Evolutionary conservation across 208 protist genomes (phyloP).

Genomic region (Borovskyia barvae): DNA sequence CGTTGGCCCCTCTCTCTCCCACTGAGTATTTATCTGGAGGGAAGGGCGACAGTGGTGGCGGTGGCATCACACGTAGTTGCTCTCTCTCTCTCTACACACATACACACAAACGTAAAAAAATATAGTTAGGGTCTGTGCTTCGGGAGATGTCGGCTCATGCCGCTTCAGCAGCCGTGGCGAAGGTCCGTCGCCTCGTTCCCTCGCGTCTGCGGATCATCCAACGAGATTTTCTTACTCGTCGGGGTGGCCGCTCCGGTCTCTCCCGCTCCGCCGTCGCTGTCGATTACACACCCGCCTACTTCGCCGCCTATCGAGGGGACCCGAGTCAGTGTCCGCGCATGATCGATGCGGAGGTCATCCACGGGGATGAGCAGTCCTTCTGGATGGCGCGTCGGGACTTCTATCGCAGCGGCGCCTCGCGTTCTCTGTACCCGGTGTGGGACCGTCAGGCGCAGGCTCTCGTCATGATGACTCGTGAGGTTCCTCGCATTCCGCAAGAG

Average conservation of each 20-base stretch:
- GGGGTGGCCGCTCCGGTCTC: conserved; percentile 51
- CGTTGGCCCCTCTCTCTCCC: too few relatives aligned
- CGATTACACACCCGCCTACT: conserved; percentile 60
- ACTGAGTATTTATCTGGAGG: too few relatives aligned
- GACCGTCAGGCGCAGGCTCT: conserved; percentile 79
- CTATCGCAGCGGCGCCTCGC: conserved; percentile 37
- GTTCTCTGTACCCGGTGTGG: conserved; percentile 63
- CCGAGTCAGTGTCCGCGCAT: conserved; percentile 49
- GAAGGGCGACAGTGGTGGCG: too few relatives aligned
- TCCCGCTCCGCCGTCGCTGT: conserved; percentile 45
- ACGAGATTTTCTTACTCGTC: conserved; percentile 61
- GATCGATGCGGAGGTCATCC: conserved; percentile 76
- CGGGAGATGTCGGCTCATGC: conserved; percentile 6
- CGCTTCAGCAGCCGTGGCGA: conserved; percentile 1
- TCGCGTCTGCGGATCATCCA: conserved; percentile 68
- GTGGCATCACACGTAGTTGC: too few relatives aligned
- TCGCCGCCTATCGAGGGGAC: conserved; percentile 31
- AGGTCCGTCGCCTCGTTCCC: conserved; percentile 34
- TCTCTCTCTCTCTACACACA: too few relatives aligned
- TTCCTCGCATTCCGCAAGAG: conserved; percentile 74
- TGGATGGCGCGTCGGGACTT: conserved; percentile 71
- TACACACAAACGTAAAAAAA: too few relatives aligned
- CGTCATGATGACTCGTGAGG: conserved; percentile 67
- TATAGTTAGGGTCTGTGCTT: too few relatives aligned
- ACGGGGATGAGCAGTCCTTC: conserved; percentile 82